Conservation (phyloP, 306 rosid species). For the Pyrus bretschneideri region DNA sequence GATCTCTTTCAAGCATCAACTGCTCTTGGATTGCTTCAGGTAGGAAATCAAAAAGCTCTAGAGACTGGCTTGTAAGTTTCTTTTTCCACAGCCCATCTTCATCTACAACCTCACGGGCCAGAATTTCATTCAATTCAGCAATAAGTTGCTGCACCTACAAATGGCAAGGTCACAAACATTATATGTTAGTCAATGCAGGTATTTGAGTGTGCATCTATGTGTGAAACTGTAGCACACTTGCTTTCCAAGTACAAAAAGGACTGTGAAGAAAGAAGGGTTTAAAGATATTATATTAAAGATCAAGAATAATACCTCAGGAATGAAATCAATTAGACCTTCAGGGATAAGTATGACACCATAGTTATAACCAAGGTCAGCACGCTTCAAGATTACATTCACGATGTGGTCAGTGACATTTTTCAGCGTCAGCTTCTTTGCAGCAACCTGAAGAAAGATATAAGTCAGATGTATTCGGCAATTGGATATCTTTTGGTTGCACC, state of each 20-base stretch:
- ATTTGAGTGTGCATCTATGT: not conserved
- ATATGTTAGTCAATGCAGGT: constrained; percentile 1
- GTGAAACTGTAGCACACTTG: not conserved
- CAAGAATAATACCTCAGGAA: constrained; percentile 78
- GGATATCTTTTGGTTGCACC: not conserved
- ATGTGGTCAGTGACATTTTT: constrained; percentile 94
- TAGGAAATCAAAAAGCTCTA: constrained; percentile 77
- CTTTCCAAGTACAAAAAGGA: not conserved
- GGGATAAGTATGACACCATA: constrained; percentile 98
- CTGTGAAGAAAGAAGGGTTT: not conserved
- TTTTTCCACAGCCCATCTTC: constrained; percentile 87
- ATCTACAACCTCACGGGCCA: constrained; percentile 75
- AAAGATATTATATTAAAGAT: constrained; percentile 4
- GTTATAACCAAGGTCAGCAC: constrained; percentile 64
- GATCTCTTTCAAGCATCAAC: constrained; percentile 98
- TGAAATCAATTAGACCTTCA: constrained; percentile 97
- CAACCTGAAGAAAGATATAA: constrained; percentile 62
- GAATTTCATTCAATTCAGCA: constrained; percentile 88
- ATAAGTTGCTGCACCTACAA: constrained; percentile 92
- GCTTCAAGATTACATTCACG: constrained; percentile 72
- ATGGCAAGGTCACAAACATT: constrained; percentile 19
- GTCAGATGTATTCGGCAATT: constrained; percentile 1
- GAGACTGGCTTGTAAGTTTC: constrained; percentile 76
- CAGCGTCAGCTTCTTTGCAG: constrained; percentile 84
- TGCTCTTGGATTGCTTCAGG: constrained; percentile 99